These are phyloP conservation scores for Eucalyptus polybractea DNA, from an alignment of 345 rosid species.

Conservation along the genomic window DNA sequence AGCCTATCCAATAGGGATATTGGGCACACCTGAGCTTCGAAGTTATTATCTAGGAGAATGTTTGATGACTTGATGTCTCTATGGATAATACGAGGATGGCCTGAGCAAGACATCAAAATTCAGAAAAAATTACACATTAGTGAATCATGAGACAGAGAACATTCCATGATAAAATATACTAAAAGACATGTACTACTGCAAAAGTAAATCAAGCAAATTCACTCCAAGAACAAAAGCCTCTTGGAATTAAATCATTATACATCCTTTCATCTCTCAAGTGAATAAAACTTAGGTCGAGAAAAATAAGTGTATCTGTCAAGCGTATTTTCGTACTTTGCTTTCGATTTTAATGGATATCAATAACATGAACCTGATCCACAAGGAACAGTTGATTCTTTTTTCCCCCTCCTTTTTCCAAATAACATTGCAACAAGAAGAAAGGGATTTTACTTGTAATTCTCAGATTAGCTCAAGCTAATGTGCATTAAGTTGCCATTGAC, in stretches of 20 bases:
- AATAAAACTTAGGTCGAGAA: neutral
- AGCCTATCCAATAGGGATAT: neutral
- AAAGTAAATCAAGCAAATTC: neutral
- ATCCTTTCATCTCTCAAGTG: neutral
- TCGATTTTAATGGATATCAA: neutral
- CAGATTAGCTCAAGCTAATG: neutral
- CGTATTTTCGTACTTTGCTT: neutral
- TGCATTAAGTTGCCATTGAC: neutral
- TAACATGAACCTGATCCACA: neutral
- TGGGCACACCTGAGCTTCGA: slow-evolving; percentile 60
- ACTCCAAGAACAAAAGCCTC: neutral
- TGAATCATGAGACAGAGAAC: neutral
- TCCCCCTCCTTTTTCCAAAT: neutral
- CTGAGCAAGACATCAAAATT: slow-evolving; percentile 16
- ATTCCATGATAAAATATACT: neutral
- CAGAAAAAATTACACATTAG: neutral
- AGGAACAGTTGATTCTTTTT: neutral
- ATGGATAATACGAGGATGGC: slow-evolving; percentile 92
- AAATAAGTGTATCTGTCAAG: neutral
- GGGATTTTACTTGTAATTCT: neutral
- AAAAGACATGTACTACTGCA: neutral
- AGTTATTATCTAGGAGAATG: slow-evolving; percentile 86
- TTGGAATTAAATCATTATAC: neutral
- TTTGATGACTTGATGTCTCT: slow-evolving; percentile 95
- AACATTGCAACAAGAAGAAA: neutral